Evolutionary conservation across 306 rosid species (phyloP).

Genomic region (Vigna nakashimae): DNA sequence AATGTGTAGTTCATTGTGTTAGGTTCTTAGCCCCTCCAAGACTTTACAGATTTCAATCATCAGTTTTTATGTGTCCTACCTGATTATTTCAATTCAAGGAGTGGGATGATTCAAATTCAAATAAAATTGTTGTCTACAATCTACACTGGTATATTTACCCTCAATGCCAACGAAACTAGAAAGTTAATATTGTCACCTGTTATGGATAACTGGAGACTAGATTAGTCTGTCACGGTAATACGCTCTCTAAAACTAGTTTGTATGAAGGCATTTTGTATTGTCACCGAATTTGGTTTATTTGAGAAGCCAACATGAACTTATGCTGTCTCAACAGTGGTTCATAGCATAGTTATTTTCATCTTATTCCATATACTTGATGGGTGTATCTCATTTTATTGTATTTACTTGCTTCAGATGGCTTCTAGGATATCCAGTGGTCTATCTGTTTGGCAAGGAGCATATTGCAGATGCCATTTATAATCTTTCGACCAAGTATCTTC

Average conservation of each 20-base stretch:
- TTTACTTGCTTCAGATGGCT: constrained; percentile 79
- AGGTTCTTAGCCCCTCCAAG: background rate
- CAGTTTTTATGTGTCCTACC: background rate
- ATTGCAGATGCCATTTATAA: constrained; percentile 70
- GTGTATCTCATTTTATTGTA: constrained; percentile 26
- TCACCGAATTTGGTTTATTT: background rate
- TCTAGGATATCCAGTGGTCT: constrained; percentile 90
- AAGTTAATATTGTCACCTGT: constrained; percentile 15
- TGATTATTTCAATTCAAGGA: background rate
- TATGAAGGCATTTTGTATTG: background rate
- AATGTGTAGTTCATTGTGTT: background rate
- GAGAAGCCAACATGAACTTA: constrained; percentile 29
- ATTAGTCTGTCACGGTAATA: constrained; percentile 11
- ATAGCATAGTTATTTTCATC: constrained; percentile 21
- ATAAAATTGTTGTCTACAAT: constrained; percentile 8
- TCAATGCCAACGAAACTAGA: constrained; percentile 13
- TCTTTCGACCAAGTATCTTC: constrained; percentile 83
- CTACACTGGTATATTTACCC: constrained; percentile 17
- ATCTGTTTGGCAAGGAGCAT: constrained; percentile 75
- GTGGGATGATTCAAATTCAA: constrained; percentile 27
- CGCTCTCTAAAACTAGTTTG: background rate
- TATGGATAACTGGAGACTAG: background rate
- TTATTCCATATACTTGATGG: background rate
- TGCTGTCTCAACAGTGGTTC: background rate
- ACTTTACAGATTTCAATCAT: background rate